Percentiles rank a stretch among this genome's conserved stretches.
phyloP scores from a whole-genome alignment of 1,284 basidiomycete genomes.

The Amylostereum areolatum region DNA sequence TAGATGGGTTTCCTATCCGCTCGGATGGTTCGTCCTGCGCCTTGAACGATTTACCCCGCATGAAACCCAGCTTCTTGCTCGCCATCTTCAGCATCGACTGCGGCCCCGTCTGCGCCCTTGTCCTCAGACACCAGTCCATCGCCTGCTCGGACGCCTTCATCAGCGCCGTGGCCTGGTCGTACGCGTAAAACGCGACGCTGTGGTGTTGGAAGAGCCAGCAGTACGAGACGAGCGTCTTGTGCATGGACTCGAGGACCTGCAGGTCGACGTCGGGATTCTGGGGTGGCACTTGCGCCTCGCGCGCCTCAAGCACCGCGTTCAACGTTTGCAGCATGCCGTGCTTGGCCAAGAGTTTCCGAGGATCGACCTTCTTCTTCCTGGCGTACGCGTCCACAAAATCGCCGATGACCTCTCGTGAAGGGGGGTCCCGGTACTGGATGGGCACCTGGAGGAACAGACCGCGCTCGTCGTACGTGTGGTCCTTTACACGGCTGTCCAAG shows the following conservation, averaged over 20 bases:
- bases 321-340: conserved; percentile 14
- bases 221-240: conserved; percentile 80
- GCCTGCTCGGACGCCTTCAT: conserved; percentile 67
- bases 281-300: conserved; percentile 3
- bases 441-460: conserved; percentile 18
- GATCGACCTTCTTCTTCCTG: conserved; percentile 14
- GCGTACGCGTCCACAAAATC: conserved; percentile 21
- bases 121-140: conserved; percentile 41
- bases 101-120: no score
- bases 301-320: conserved; percentile 16
- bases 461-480: conserved; percentile 22
- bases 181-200: conserved; percentile 65
- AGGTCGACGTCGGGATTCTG: conserved; percentile 25
- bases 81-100: no score
- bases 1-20: no score
- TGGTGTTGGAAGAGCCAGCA: conserved; percentile 85
- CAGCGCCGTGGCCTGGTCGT: conserved; percentile 42
- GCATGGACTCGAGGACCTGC: conserved; percentile 68
- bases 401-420: conserved; percentile 14
- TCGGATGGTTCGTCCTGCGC: no score
- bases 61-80: no score
- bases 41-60: no score
- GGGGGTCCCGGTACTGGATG: conserved; percentile 21
- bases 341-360: conserved; percentile 13
- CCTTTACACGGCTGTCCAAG: conserved; percentile 19